Base-by-base conservation (phyloP, 345 rosid genomes). In the Acer saccharum region DNA sequence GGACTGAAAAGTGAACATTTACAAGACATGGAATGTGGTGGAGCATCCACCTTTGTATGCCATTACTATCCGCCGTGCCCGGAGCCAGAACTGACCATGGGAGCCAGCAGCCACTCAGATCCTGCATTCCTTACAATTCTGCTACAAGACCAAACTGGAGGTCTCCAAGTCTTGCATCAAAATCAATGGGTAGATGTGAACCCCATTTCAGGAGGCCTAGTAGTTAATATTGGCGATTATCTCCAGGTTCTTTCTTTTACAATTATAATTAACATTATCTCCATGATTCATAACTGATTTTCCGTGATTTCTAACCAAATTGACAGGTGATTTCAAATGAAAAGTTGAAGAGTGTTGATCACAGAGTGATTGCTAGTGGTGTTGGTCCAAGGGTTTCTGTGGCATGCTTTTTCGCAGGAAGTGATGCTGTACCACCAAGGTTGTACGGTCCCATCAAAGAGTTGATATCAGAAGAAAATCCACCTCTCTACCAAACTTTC, bases 301-400 rank as follows among this genome's bases (percentile, higher is more conserved):
- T 32, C 35, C 35, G 35, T 32, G 35, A 32, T 32, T n/a, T n/a
- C 25, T 60, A 60, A 9, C 2, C 17, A 44, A 14, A 13, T 11
- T 67, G 50, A 48, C 73, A 86, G 90, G 83, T 90, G 11, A 69
- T 87, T 54, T 68, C 91, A 11, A 90, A 88, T 46, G 89, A 86
- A 76, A 79, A 73, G 79, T 87, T 88, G 64, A 80, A 62, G 79
- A 87, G 90, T 70, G 77, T 55, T 2, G 83, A 81, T 69, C 93
- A 90, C 46, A 86, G 83, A 10, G 91, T 88, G 55, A 23, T 85
- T 84, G 90, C 10, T 81, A 52, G 54, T 17, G 68, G 10, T 39
- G 87, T 83, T 3, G 86, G 90, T 7, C 35, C 35, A 32, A 83
- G 91, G 74, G 39, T 81, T 25, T 88, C 93, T 0, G 67, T 84